Base-by-base conservation (phyloP, 768 basidiomycete genomes). In the Kwoniella dendrophila region DNA sequence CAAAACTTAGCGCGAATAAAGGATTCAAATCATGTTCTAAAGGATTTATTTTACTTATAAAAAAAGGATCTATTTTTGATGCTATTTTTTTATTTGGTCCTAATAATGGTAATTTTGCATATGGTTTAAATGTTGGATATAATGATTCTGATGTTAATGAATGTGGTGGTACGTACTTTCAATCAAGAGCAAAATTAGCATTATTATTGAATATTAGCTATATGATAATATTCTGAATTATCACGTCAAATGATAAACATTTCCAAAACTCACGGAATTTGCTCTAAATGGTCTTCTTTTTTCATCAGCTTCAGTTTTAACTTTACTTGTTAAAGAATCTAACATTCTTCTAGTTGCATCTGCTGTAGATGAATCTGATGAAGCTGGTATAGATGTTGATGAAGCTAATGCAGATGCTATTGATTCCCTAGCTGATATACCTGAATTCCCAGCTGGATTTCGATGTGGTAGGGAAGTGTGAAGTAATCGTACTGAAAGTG, bases 21-120 rank as follows among this genome's bases (percentile, higher is more conserved):
- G 71, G 70, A 47, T 78, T 78, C 50, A 67, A 44, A 12, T 85
- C 83, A 77, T 89, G 85, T 65, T 85, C 81, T 18, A 92, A 79
- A 0, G 92, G 92, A 77, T 92, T 86, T 65, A 93, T 82, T 59
- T 82, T 81, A 30, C 88, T 82, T 67, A 88, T 85, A 78, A 86
- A 80, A 79, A 95, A 89, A 26, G 85, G 76, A 77, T 96, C 93
- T 7, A 78, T 76, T 27, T 81, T 56, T 29, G 83, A 83, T 3
- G 90, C 85, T 51, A 84, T 79, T 32, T 80, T 73, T 8, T 83
- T 82, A 22, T 82, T 79, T 32, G 88, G 90, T 40, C 85, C 88
- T 14, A 88, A 83, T 14, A 80, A 71, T 6, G 83, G 72, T 27
- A 80, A 79, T 36, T 49, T 47, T 7, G 62, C 43, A 41, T 50